Conservation (phyloP, 176 grass and related monocot genomes). For the Panicum miliaceum region DNA sequence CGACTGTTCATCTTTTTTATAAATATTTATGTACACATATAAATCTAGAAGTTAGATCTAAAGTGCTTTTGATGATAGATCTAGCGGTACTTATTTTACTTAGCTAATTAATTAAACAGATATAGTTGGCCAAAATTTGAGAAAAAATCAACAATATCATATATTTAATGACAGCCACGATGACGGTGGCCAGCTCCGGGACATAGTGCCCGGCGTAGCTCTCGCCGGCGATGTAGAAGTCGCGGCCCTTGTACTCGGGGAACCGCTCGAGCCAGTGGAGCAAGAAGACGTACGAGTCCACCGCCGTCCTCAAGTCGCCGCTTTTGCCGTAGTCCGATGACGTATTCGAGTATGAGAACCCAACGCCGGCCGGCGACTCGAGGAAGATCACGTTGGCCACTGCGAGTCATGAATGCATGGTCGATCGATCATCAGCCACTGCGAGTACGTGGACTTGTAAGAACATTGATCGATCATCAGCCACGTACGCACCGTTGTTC, state of each 20-base stretch:
- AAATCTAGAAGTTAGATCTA: too few relatives aligned
- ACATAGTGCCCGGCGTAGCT: slow-evolving; percentile 65
- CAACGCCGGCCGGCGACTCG: slow-evolving; percentile 60
- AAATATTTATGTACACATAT: too few relatives aligned
- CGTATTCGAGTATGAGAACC: slow-evolving; percentile 66
- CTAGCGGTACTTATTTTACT: too few relatives aligned
- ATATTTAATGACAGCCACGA: slow-evolving; percentile 23
- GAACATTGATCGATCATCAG: not conserved
- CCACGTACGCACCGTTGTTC: slow-evolving; percentile 49
- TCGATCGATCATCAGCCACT: not conserved
- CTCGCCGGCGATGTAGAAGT: slow-evolving; percentile 69
- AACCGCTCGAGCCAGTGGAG: slow-evolving; percentile 66
- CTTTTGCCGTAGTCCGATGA: not conserved
- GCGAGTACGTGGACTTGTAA: not conserved
- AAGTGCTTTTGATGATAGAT: too few relatives aligned
- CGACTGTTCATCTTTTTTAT: too few relatives aligned
- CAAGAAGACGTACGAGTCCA: slow-evolving; percentile 54
- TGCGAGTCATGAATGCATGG: not conserved
- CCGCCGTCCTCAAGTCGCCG: slow-evolving; percentile 24
- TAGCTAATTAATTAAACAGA: too few relatives aligned
- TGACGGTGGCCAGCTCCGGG: slow-evolving; percentile 48
- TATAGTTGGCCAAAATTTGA: too few relatives aligned
- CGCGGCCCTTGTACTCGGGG: slow-evolving; percentile 59
- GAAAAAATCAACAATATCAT: too few relatives aligned
- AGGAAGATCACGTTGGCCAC: slow-evolving; percentile 69